These are phyloP conservation scores for Backusella liffmaniae DNA, from an alignment of 192 early-diverging fungal species.

Conservation along the genomic window DNA sequence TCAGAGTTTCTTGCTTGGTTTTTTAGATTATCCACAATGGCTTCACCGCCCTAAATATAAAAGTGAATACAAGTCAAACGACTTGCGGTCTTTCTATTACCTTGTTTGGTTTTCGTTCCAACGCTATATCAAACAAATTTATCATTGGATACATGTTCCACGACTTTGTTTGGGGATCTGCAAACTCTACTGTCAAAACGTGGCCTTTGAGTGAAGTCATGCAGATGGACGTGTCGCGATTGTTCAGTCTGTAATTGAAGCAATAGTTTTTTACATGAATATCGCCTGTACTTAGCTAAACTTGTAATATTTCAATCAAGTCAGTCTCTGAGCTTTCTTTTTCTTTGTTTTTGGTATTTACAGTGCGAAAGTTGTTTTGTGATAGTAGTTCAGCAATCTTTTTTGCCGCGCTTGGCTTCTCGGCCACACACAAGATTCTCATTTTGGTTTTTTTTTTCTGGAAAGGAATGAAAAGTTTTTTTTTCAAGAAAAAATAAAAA, in stretches of 20 bases:
- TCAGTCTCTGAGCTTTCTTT: background rate
- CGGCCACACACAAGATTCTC: constrained; percentile 93
- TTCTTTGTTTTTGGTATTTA: constrained; percentile 13
- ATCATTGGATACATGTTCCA: constrained; percentile 66
- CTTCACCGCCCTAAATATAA: background rate
- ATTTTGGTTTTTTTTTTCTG: constrained; percentile 30
- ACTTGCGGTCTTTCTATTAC: constrained; percentile 14
- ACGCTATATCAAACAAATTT: constrained; percentile 65
- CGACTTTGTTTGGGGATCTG: constrained; percentile 36
- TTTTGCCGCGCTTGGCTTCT: constrained; percentile 90
- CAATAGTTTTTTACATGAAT: constrained; percentile 79
- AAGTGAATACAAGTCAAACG: too few species aligned
- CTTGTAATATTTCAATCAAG: background rate
- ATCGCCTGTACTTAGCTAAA: constrained; percentile 46
- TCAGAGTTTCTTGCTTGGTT: constrained; percentile 59
- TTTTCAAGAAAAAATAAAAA: too few species aligned
- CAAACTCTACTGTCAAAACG: constrained; percentile 70
- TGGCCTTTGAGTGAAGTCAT: constrained; percentile 90
- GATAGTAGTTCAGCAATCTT: constrained; percentile 77
- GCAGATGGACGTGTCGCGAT: constrained; percentile 56
- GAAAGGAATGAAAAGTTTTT: too few species aligned
- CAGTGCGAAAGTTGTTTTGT: constrained; percentile 38
- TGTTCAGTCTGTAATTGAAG: constrained; percentile 64
- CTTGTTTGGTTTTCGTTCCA: constrained; percentile 55
- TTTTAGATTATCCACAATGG: constrained; percentile 63